phyloP scores from a whole-genome alignment of 371 early-diverging fungal genomes.

The Actinomortierella ambigua region DNA sequence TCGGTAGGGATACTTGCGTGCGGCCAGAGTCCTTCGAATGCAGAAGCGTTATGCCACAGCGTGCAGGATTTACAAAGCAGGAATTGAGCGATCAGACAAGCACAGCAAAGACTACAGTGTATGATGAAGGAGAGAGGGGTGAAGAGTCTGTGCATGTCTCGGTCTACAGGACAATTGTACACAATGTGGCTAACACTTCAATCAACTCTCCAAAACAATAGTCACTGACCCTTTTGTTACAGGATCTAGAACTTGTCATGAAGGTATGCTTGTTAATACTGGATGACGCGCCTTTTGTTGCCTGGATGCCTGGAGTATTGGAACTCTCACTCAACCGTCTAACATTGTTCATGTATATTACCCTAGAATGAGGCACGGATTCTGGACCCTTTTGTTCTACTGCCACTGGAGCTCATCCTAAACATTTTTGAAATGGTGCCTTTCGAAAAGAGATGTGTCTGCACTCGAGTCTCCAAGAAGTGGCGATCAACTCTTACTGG shows the following conservation, averaged over 20 bases:
- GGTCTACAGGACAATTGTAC: no score
- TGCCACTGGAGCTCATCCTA: conserved; percentile 32
- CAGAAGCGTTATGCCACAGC: conserved; percentile 27
- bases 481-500: conserved; percentile 23
- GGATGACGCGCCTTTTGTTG: no score
- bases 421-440: conserved; percentile 19
- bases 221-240: neutral
- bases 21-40: conserved; percentile 25
- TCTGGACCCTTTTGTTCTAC: conserved; percentile 30
- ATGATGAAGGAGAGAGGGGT: no score
- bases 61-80: conserved; percentile 24
- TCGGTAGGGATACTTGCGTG: conserved; percentile 32
- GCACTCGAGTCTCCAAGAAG: conserved; percentile 29
- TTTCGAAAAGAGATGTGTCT: conserved; percentile 27
- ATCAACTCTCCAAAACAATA: no score
- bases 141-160: no score
- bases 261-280: no score
- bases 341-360: neutral
- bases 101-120: conserved; percentile 27
- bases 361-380: conserved; percentile 20
- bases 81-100: conserved; percentile 25
- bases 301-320: no score
- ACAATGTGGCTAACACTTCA: no score
- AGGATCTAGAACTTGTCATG: neutral
- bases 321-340: neutral